These are phyloP conservation scores for Hericium coralloides DNA, from an alignment of 768 basidiomycete genomes.

Conservation along the genomic window DNA sequence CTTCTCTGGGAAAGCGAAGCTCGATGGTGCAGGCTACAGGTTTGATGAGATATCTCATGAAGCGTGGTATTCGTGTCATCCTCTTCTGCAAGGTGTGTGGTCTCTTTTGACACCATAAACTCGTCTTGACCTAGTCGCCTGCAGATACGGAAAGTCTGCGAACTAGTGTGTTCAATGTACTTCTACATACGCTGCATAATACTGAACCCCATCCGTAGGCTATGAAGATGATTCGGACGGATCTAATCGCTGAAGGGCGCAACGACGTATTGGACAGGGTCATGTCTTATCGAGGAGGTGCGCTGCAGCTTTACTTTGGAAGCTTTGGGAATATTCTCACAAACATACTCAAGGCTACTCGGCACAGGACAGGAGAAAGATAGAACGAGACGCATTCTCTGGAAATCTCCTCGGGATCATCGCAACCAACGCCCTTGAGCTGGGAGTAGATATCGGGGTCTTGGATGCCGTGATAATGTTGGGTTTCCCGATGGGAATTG, in stretches of 20 bases:
- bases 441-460: constrained; percentile 87
- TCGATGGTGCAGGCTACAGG: constrained; percentile 60
- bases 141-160: constrained; percentile 75
- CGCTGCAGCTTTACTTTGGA: constrained; percentile 10
- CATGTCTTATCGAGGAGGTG: constrained; percentile 80
- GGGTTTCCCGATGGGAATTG: constrained; percentile 71
- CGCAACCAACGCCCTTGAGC: constrained; percentile 84
- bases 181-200: too few relatives aligned
- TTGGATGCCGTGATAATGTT: constrained; percentile 86
- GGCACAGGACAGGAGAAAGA: constrained; percentile 64
- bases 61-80: constrained; percentile 69
- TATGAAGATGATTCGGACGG: constrained; percentile 67
- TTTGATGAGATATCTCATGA: constrained; percentile 77
- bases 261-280: constrained; percentile 68
- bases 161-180: constrained; percentile 43
- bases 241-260: constrained; percentile 67
- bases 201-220: constrained; percentile 31
- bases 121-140: not conserved
- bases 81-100: constrained; percentile 74
- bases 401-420: constrained; percentile 79
- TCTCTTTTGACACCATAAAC: not conserved
- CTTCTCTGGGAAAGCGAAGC: constrained; percentile 40
- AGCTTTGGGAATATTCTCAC: not conserved
- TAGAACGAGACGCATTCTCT: constrained; percentile 82
- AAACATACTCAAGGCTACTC: not conserved